Evolutionary conservation across 257 asterid species (phyloP).

Genomic region (Coffea canephora): DNA sequence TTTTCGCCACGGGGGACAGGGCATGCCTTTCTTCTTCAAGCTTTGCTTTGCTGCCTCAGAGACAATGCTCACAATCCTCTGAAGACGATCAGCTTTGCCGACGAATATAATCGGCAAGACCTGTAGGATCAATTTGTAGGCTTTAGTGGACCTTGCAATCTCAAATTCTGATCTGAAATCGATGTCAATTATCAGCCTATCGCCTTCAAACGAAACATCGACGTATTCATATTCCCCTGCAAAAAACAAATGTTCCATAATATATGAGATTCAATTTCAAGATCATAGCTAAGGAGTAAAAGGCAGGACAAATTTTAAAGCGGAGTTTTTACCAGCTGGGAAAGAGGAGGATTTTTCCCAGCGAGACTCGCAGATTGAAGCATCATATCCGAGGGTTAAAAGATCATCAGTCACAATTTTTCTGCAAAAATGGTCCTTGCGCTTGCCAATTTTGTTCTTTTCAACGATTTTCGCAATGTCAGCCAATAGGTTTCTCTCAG

Average conservation of each 20-base stretch:
- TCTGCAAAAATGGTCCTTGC: constrained; percentile 50
- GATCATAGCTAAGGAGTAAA: too few species aligned
- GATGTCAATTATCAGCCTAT: constrained; percentile 65
- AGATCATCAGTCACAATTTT: constrained; percentile 66
- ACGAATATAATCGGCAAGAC: constrained; percentile 64
- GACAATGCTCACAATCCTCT: constrained; percentile 55
- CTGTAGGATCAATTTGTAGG: constrained; percentile 60
- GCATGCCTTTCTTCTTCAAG: constrained; percentile 86
- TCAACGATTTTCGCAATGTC: constrained; percentile 65
- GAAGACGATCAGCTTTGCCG: constrained; percentile 72
- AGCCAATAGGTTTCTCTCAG: constrained; percentile 70
- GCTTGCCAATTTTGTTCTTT: constrained; percentile 49
- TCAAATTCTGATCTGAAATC: constrained; percentile 89
- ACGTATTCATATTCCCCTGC: constrained; percentile 78
- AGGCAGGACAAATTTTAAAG: background rate
- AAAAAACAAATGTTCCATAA: background rate
- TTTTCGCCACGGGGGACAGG: constrained; percentile 87
- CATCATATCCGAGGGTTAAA: constrained; percentile 62
- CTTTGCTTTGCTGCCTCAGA: constrained; percentile 80
- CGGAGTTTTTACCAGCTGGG: constrained; percentile 53
- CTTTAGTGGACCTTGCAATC: constrained; percentile 81
- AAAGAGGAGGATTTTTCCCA: constrained; percentile 66
- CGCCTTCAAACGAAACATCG: constrained; percentile 57
- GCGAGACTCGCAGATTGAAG: constrained; percentile 80
- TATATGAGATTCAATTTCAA: background rate